Base-by-base conservation (phyloP, 345 rosid genomes). In the Acer yangbiense region DNA sequence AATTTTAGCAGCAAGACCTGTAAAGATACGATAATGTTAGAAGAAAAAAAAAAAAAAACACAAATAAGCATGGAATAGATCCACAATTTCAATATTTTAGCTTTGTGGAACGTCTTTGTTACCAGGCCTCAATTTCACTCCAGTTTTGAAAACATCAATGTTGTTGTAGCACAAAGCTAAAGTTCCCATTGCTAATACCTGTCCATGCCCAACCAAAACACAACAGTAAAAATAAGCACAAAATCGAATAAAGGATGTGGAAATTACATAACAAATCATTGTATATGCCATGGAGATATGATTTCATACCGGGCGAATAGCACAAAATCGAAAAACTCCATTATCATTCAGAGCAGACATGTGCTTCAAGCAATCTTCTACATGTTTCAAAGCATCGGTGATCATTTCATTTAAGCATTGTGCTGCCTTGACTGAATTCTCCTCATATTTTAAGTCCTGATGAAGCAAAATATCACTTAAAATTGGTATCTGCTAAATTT, bases 91-190 rank as follows among this genome's bases (percentile, higher is more conserved):
- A 35, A 35, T 35, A 35, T 35, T 35, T 43, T 43, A 43, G 46
- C 46, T 43, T 35, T 4, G 39, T 35, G 39, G 39, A 35, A 35
- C 6, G 4, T 35, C 39, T 35, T 81, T 76, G 91, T 84, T 89
- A 96, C 99, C 99, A 62, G 97, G 95, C 85, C 99, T 94, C 92
- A 96, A 79, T 82, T 96, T 92, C 81, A 96, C 98, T 4, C 91
- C 93, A 4, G 97, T 98, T 88, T 92, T 85, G 85, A 96, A 96
- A 85, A 96, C 91, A 88, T 94, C 92, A 43, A 91, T 78, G 83
- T 94, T 93, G 90, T 91, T 88, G 85, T 91, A 90, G 88, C 99
- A 94, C 68, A 94, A 71, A 69, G 97, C 98, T 77, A 94, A 85
- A 25, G 99, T 97, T 83, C 98, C 99, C 81, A 94, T 93, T 58